Base-by-base conservation (phyloP, 805 yeast genomes). In the Scheffersomyces coipomensis region DNA sequence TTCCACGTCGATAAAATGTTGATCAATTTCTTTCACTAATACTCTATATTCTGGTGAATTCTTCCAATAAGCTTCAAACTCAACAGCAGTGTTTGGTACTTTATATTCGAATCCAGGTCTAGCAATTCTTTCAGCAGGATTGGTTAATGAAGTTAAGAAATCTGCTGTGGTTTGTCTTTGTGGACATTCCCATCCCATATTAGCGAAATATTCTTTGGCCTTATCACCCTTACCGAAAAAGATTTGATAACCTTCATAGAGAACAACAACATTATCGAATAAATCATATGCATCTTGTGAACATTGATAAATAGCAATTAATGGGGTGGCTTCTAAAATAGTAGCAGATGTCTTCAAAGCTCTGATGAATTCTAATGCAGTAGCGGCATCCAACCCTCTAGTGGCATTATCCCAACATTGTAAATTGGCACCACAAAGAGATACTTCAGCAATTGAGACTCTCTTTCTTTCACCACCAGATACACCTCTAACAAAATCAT, bases 381-480 rank as follows among this genome's bases (percentile, higher is more conserved):
- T 85, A 10, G 91, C 84, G 3, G 91, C 75, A 62, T 86, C 95
- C 42, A 86, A 70, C 52, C 95, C 95, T 66, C 93, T 76, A 5
- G 95, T 86, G 6, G 91, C 83, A 53, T 86, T 86, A 66, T 86
- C 79, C 79, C 79, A 73, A 46, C 75, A 62, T 49, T 73, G 76
- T 15, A 72, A 52, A 7, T 72, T 62, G 23, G 87, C 83, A 21
- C 81, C 78, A 35, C 81, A 70, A 34, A 83, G 75, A 34, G 83
- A 64, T 1, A 85, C 85, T 61, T 86, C 95, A 12, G 87, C 85
- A 48, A 85, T 79, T 9, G 90, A 82, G 2, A 85, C 88, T 64
- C 91, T 76, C 62, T 84, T 83, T 46, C 91, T 68, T 62, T 85
- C 90, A 68, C 90, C 90, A 52, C 91, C 88, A 34, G 89, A 81